These are phyloP conservation scores for Coccomyxa subellipsoidea DNA, from an alignment of 163 green algal species.

Conservation along the genomic window DNA sequence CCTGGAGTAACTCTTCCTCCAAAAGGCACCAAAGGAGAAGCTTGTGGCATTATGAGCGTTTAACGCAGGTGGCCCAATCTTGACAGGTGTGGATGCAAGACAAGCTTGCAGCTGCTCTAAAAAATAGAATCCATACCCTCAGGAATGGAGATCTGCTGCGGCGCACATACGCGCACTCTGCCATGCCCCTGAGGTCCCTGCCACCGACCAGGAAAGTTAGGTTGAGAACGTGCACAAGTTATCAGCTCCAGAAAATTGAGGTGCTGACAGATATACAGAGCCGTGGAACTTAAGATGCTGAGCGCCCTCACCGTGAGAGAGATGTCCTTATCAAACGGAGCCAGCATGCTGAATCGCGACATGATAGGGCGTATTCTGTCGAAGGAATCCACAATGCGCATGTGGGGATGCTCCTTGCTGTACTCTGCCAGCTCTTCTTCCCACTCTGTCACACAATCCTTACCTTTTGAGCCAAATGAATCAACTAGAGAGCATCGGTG, in stretches of 20 bases:
- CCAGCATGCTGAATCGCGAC: constrained; percentile 18
- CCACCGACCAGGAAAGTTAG: too few species aligned
- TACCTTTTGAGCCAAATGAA: too few species aligned
- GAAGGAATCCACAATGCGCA: constrained; percentile 19
- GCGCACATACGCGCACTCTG: neutral
- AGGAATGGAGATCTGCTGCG: constrained; percentile 24
- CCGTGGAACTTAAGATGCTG: neutral
- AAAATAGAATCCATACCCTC: constrained; percentile 21
- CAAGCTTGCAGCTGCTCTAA: neutral
- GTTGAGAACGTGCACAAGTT: too few species aligned
- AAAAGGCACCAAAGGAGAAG: too few species aligned
- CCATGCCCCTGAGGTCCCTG: neutral
- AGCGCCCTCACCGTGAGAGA: neutral
- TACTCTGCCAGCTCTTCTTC: constrained; percentile 31
- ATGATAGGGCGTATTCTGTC: constrained; percentile 12
- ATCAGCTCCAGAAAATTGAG: too few species aligned
- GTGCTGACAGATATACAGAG: neutral
- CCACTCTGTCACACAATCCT: constrained; percentile 32
- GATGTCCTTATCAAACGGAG: constrained; percentile 13
- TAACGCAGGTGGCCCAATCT: neutral
- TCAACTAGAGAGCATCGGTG: too few species aligned
- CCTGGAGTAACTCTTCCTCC: too few species aligned
- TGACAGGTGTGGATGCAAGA: neutral
- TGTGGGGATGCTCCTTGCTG: constrained; percentile 25
- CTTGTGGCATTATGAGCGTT: too few species aligned